Evolutionary conservation across 163 green algal species (phyloP).

Genomic region (Smithsoniella earleae): DNA sequence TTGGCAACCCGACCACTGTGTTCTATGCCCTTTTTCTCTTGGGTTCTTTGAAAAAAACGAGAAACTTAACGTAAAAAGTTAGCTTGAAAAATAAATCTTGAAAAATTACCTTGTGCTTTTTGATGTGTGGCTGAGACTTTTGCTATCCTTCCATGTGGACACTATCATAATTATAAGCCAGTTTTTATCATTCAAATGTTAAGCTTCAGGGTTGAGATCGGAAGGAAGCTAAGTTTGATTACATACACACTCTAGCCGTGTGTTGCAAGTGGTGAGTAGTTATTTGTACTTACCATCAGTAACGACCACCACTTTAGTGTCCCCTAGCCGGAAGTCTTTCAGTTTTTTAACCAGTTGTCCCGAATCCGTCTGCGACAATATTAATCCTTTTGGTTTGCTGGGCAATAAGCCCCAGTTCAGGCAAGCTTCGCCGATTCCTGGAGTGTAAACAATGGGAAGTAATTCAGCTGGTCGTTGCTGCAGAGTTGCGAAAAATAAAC

Average conservation of each 20-base stretch:
- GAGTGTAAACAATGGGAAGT: constrained; percentile 55
- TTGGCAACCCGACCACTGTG: too few species aligned
- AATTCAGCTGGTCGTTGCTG: constrained; percentile 34
- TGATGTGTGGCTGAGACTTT: too few species aligned
- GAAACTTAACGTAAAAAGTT: too few species aligned
- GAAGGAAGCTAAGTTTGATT: background rate
- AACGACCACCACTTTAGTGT: background rate
- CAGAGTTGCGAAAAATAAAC: constrained; percentile 34
- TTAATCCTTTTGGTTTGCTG: background rate
- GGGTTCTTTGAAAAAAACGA: too few species aligned
- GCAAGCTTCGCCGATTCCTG: constrained; percentile 54
- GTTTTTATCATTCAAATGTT: background rate
- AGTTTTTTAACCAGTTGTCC: background rate
- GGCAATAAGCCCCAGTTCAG: constrained; percentile 37
- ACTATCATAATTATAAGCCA: too few species aligned
- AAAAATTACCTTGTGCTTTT: too few species aligned
- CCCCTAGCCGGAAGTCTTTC: background rate
- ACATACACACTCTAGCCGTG: background rate
- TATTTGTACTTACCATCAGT: background rate
- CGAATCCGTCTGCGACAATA: background rate
- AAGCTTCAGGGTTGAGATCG: background rate
- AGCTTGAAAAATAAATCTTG: too few species aligned
- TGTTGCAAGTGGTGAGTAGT: background rate
- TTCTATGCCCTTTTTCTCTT: too few species aligned
- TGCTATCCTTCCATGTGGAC: too few species aligned